Evolutionary conservation across 2,329 filamentous ascomycete genomes (phyloP).

Genomic region (Venturia oleaginea): DNA sequence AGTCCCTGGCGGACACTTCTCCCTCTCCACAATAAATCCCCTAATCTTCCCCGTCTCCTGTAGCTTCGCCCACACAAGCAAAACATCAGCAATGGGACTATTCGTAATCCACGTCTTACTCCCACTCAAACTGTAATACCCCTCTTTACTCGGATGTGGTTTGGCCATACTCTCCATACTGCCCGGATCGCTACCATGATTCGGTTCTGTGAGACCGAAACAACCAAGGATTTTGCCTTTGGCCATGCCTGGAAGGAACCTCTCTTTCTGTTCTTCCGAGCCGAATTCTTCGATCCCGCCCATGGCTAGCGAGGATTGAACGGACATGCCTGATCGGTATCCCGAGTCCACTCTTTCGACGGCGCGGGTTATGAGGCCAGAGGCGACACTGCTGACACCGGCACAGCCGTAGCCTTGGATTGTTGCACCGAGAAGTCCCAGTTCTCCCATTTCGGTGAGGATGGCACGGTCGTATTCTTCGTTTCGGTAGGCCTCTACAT

Average conservation of each 20-base stretch:
- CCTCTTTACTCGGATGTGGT: constrained; percentile 73
- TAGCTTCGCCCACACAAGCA: constrained; percentile 88
- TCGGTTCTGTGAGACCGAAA: constrained; percentile 86
- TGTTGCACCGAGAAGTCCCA: constrained; percentile 78
- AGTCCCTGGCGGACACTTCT: constrained; percentile 75
- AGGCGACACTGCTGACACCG: constrained; percentile 76
- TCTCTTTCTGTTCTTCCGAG: constrained; percentile 78
- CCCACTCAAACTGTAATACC: constrained; percentile 69
- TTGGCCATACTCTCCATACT: constrained; percentile 85
- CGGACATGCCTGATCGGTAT: constrained; percentile 87
- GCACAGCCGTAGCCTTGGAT: constrained; percentile 85
- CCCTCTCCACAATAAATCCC: constrained; percentile 82
- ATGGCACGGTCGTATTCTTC: constrained; percentile 82
- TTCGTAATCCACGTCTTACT: constrained; percentile 96
- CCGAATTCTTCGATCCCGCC: constrained; percentile 84
- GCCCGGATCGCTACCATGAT: constrained; percentile 85
- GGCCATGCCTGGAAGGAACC: constrained; percentile 69
- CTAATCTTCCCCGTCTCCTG: constrained; percentile 87
- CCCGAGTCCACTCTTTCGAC: constrained; percentile 88
- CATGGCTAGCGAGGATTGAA: constrained; percentile 90
- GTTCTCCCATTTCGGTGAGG: constrained; percentile 81
- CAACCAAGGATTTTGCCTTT: constrained; percentile 75
- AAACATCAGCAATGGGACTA: constrained; percentile 75
- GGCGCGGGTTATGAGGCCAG: constrained; percentile 81
- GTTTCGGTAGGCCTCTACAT: constrained; percentile 70